Percentiles rank a stretch among this genome's conserved stretches.
phyloP scores from a whole-genome alignment of 495 filamentous ascomycete genomes.

The Xylaria nigripes region DNA sequence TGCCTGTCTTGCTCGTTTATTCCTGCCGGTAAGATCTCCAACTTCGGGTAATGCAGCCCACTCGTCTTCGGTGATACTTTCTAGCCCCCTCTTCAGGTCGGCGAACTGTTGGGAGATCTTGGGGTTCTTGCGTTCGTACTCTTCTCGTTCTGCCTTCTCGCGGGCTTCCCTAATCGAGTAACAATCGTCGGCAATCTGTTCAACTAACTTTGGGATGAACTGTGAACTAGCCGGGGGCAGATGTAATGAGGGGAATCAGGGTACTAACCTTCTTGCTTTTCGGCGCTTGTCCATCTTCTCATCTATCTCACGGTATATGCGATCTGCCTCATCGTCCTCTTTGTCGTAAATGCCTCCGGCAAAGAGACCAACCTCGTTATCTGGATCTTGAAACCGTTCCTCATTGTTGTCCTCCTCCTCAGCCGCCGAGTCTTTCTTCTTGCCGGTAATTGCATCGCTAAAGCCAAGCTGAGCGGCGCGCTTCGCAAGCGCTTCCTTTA shows the following conservation, averaged over 20 bases:
- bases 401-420: conserved; percentile 73
- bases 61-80: conserved; percentile 84
- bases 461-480: conserved; percentile 74
- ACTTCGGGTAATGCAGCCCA: conserved; percentile 95
- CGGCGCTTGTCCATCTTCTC: conserved; percentile 90
- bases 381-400: conserved; percentile 86
- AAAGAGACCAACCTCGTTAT: conserved; percentile 94
- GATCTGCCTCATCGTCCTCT: conserved; percentile 94
- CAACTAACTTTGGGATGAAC: conserved; percentile 67
- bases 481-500: conserved; percentile 92
- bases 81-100: conserved; percentile 84
- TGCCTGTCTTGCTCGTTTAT: conserved; percentile 75
- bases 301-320: conserved; percentile 90
- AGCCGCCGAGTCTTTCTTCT: conserved; percentile 41
- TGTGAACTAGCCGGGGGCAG: conserved; percentile 37
- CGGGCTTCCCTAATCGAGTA: conserved; percentile 82
- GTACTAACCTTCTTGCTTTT: conserved; percentile 81
- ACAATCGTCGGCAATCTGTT: conserved; percentile 74
- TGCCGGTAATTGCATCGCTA: conserved; percentile 67
- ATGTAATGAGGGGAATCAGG: conserved; percentile 21
- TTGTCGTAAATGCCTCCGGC: conserved; percentile 88
- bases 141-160: conserved; percentile 80
- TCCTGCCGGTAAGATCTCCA: conserved; percentile 91
- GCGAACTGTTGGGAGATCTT: conserved; percentile 99
- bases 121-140: conserved; percentile 93